Conservation (phyloP, 2,329 filamentous ascomycete species). For the Fusarium anguioides region DNA sequence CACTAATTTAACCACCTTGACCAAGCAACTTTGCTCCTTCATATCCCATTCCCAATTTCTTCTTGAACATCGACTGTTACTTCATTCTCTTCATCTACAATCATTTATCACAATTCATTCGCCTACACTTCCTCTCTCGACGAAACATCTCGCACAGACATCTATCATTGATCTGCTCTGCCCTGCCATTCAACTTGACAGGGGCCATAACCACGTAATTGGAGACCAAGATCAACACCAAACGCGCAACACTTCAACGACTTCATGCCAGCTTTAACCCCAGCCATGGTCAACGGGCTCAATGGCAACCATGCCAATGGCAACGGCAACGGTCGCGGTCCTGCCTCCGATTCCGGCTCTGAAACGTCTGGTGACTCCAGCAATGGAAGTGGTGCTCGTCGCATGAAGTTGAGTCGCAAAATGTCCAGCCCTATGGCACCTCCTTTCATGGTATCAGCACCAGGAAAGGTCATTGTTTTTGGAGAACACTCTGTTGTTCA, state of each 20-base stretch:
- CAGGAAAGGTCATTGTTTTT: conserved; percentile 98
- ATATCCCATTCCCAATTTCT: conserved; percentile 12
- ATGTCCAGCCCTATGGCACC: conserved; percentile 78
- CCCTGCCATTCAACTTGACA: conserved; percentile 11
- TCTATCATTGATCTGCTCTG: not conserved
- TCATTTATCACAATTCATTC: not conserved
- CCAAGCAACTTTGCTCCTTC: conserved; percentile 22
- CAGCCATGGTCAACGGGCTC: conserved; percentile 41
- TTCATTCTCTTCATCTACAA: conserved; percentile 10
- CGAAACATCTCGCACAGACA: conserved; percentile 14
- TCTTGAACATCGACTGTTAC: not conserved
- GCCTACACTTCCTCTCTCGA: not conserved
- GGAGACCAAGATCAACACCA: conserved; percentile 20
- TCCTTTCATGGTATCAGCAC: conserved; percentile 96
- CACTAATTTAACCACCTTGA: conserved; percentile 30
- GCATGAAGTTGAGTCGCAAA: conserved; percentile 62
- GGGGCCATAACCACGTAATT: conserved; percentile 14
- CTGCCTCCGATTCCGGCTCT: conserved; percentile 42
- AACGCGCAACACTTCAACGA: conserved; percentile 21
- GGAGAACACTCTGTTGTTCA: conserved; percentile 98
- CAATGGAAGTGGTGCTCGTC: conserved; percentile 51
- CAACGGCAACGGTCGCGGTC: conserved; percentile 19
- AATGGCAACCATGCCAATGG: conserved; percentile 34
- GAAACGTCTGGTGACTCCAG: conserved; percentile 44
- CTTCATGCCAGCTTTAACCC: conserved; percentile 38